phyloP scores from a whole-genome alignment of 345 rosid species.

The Populus deltoides region DNA sequence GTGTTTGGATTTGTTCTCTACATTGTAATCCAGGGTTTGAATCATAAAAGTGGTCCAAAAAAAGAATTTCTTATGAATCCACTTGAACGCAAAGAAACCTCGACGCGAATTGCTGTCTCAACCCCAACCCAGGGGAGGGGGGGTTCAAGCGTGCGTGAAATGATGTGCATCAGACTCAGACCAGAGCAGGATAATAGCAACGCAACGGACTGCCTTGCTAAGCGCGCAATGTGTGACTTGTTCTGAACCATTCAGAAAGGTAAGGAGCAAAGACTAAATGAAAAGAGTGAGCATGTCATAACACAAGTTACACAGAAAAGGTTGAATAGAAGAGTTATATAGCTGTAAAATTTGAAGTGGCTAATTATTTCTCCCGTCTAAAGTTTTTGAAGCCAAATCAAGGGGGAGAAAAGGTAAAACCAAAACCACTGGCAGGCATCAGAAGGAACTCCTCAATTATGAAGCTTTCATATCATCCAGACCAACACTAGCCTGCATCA shows the following conservation, averaged over 20 bases:
- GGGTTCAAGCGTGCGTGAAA: too few relatives aligned
- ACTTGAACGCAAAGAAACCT: too few relatives aligned
- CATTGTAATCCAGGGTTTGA: too few relatives aligned
- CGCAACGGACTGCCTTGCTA: neutral
- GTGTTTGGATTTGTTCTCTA: too few relatives aligned
- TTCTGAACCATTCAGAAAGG: neutral
- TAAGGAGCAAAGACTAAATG: neutral
- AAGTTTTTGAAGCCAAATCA: neutral
- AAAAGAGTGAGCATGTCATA: neutral
- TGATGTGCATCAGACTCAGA: too few relatives aligned
- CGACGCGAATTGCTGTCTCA: too few relatives aligned
- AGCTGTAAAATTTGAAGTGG: neutral
- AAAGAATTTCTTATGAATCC: too few relatives aligned
- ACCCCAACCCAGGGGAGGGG: too few relatives aligned
- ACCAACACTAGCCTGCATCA: slow-evolving; percentile 72
- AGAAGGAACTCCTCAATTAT: slow-evolving; percentile 21
- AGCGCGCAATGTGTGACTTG: neutral
- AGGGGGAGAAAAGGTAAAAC: neutral
- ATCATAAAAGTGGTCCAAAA: too few relatives aligned
- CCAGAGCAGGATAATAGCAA: too few relatives aligned
- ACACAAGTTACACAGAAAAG: neutral
- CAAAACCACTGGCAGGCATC: neutral
- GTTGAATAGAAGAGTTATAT: neutral
- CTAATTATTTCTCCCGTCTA: neutral
- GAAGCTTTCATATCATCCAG: slow-evolving; percentile 90